Conservation (phyloP, 495 filamentous ascomycete species). For the Filosporella fistucella region DNA sequence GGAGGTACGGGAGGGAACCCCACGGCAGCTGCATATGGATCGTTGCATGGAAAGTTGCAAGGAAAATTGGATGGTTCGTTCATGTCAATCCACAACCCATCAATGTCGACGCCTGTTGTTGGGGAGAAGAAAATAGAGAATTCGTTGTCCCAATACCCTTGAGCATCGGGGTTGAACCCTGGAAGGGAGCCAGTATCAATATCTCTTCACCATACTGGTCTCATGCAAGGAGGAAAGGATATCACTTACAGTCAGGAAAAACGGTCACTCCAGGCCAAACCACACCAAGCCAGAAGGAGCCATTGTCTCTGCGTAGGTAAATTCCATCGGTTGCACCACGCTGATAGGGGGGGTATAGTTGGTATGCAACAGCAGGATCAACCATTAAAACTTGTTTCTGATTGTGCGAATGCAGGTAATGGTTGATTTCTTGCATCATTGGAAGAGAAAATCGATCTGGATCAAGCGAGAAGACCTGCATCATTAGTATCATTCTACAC, state of each 20-base stretch:
- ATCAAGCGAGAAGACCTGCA: slow-evolving; percentile 68
- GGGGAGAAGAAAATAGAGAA: slow-evolving; percentile 65
- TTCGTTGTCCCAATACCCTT: slow-evolving; percentile 70
- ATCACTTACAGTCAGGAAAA: slow-evolving; percentile 84
- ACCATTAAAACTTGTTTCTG: slow-evolving; percentile 88
- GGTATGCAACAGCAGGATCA: slow-evolving; percentile 72
- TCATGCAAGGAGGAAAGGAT: too few species aligned
- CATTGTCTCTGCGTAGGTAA: slow-evolving; percentile 62
- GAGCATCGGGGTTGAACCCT: slow-evolving; percentile 68
- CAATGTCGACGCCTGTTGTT: slow-evolving; percentile 68
- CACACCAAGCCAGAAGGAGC: slow-evolving; percentile 66
- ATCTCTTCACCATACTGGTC: too few species aligned
- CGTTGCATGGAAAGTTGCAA: slow-evolving; percentile 67
- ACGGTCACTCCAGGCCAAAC: slow-evolving; percentile 83
- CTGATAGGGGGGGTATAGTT: slow-evolving; percentile 57
- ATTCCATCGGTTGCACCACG: slow-evolving; percentile 55
- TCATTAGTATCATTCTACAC: background rate
- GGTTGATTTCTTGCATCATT: slow-evolving; percentile 63
- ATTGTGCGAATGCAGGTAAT: slow-evolving; percentile 65
- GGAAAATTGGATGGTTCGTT: slow-evolving; percentile 62
- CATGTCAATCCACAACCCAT: slow-evolving; percentile 87
- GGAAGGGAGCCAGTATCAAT: too few species aligned
- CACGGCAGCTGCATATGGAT: slow-evolving; percentile 46
- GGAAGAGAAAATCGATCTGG: slow-evolving; percentile 64
- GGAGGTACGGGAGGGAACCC: slow-evolving; percentile 64